Conservation (phyloP, 2,329 filamentous ascomycete genomes). For the Coleophoma cylindrospora region DNA sequence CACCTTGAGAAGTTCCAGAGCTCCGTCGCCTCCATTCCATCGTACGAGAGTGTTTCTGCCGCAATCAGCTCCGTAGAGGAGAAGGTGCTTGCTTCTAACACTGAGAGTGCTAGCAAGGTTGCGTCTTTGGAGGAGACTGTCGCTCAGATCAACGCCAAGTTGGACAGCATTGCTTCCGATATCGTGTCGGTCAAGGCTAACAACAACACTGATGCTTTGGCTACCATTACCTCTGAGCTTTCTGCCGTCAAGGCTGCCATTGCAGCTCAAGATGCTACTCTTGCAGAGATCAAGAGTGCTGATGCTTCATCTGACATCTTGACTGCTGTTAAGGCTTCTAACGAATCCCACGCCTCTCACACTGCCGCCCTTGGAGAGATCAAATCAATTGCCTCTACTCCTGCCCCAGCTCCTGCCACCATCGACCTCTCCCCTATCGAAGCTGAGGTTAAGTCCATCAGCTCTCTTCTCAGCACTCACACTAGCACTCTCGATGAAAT, state of each 20-base stretch:
- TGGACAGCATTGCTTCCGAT: constrained; percentile 19
- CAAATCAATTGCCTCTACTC: constrained; percentile 2
- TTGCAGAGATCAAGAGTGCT: constrained; percentile 21
- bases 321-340: constrained; percentile 10
- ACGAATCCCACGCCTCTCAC: constrained; percentile 13
- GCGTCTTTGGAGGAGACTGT: constrained; percentile 21
- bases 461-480: constrained; percentile 10
- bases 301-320: constrained; percentile 15
- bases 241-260: constrained; percentile 15
- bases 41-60: neutral
- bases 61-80: constrained; percentile 16
- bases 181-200: constrained; percentile 16
- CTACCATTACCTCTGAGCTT: constrained; percentile 12
- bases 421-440: constrained; percentile 11
- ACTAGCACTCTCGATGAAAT: constrained; percentile 10
- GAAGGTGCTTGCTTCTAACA: constrained; percentile 17
- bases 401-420: constrained; percentile 5
- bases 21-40: neutral
- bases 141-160: constrained; percentile 19
- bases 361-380: constrained; percentile 9
- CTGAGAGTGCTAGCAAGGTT: constrained; percentile 16
- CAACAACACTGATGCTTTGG: constrained; percentile 8
- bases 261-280: constrained; percentile 14
- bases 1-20: neutral
- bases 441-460: constrained; percentile 11